Evolutionary conservation across 1,139 yeast species (phyloP).

Genomic region (Suhomyces panamericanus): DNA sequence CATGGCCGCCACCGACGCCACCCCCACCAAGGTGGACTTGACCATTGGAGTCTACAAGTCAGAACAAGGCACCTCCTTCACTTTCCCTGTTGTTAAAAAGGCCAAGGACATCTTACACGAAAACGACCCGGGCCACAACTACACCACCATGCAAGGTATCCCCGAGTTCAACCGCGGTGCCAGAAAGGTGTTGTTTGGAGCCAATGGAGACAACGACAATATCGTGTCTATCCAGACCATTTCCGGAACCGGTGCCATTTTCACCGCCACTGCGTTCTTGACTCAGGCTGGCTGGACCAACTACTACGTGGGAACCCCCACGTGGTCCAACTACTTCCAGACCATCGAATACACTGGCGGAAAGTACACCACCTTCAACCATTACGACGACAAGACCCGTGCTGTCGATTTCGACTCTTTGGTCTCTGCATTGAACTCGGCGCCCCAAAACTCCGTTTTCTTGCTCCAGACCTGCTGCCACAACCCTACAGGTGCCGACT

Average conservation of each 20-base stretch:
- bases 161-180: conserved; percentile 42
- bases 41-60: conserved; percentile 48
- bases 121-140: conserved; percentile 46
- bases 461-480: conserved; percentile 87
- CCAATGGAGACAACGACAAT: conserved; percentile 24
- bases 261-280: conserved; percentile 37
- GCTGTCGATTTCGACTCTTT: conserved; percentile 33
- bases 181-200: conserved; percentile 37
- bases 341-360: conserved; percentile 38
- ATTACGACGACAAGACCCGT: conserved; percentile 32
- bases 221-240: conserved; percentile 43
- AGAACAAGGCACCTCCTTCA: conserved; percentile 36
- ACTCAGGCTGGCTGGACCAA: conserved; percentile 29
- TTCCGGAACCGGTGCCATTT: conserved; percentile 48
- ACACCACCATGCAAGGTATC: conserved; percentile 45
- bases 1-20: conserved; percentile 28
- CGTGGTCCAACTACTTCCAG: conserved; percentile 44
- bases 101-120: conserved; percentile 35
- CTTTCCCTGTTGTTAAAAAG: conserved; percentile 39
- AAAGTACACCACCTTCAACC: conserved; percentile 27
- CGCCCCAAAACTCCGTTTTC: conserved; percentile 35
- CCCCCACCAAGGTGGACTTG: conserved; percentile 39
- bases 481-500: conserved; percentile 97
- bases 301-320: conserved; percentile 41
- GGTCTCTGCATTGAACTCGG: conserved; percentile 28